A percentile compares a stretch with the other conserved stretches of the same genome.
Evolutionary conservation across 257 asterid genomes (phyloP).

Genomic region (Gentiana dahurica): DNA sequence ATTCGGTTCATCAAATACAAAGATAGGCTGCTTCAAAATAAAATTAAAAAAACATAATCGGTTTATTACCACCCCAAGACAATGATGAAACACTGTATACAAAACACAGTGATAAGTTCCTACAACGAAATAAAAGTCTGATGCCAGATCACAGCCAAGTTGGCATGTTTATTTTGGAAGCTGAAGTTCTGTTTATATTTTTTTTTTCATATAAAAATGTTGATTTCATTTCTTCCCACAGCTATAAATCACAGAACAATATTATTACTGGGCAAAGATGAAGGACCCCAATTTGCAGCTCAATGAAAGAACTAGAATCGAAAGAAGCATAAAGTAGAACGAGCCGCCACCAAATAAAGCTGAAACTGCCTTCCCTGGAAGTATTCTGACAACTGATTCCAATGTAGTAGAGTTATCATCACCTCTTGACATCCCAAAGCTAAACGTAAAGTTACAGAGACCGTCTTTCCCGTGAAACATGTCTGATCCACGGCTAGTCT

Average conservation of each 20-base stretch:
- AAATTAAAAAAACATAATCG: no score
- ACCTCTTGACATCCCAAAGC: conserved; percentile 49
- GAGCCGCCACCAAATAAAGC: conserved; percentile 31
- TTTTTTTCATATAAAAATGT: no score
- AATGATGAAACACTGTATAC: no score
- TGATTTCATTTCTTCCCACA: no score
- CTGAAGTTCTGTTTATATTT: no score
- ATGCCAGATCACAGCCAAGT: no score
- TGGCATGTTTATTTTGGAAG: no score
- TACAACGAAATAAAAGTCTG: no score
- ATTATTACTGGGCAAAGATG: conserved; percentile 32
- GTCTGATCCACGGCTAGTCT: conserved; percentile 16
- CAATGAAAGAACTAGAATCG: conserved; percentile 49
- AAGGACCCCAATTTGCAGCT: conserved; percentile 53
- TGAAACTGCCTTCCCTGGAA: conserved; percentile 42
- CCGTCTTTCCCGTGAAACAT: conserved; percentile 36
- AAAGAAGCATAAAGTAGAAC: conserved; percentile 45
- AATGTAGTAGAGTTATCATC: conserved; percentile 35
- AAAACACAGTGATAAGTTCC: no score
- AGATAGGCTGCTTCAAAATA: no score
- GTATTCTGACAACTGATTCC: conserved; percentile 43
- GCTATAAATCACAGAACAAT: background rate
- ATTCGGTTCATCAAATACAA: no score
- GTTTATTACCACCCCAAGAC: no score
- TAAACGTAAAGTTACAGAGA: conserved; percentile 41